phyloP scores from a whole-genome alignment of 495 filamentous ascomycete species.

The Penicillium macrosclerotiorum region DNA sequence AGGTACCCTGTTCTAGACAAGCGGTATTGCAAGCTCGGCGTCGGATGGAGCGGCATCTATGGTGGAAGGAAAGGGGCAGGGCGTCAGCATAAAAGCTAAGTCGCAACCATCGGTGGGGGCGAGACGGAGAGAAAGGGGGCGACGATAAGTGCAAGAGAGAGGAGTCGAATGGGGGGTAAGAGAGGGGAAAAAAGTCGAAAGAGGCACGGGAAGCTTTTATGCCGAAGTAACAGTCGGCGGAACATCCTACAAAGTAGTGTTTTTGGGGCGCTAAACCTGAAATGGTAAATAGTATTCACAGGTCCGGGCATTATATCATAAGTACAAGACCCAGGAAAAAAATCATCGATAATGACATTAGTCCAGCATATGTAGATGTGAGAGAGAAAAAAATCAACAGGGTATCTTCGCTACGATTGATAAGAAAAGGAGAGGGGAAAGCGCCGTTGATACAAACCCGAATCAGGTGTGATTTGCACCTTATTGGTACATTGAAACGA shows the following conservation, averaged over 20 bases:
- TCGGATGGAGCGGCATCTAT: slow-evolving; percentile 13
- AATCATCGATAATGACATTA: no score
- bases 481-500: not conserved
- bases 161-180: not conserved
- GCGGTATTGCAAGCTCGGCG: not conserved
- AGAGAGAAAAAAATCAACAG: slow-evolving; percentile 2
- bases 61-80: slow-evolving; percentile 10
- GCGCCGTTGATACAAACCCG: not conserved
- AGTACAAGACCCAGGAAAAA: no score
- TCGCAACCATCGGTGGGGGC: not conserved
- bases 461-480: not conserved
- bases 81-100: slow-evolving; percentile 5
- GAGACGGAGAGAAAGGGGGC: slow-evolving; percentile 4
- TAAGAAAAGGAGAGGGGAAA: not conserved
- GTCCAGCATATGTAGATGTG: no score
- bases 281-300: no score
- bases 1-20: not conserved
- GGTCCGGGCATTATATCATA: not conserved
- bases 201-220: slow-evolving; percentile 2
- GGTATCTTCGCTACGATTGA: slow-evolving; percentile 8
- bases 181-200: not conserved
- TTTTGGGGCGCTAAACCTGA: not conserved
- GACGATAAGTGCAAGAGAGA: slow-evolving; percentile 7
- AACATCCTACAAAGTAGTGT: not conserved
- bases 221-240: not conserved